Evolutionary conservation across 2,329 filamentous ascomycete genomes (phyloP), one percentile per base, ranked within the genome.

Genomic region (Diaporthe ilicicola): DNA sequence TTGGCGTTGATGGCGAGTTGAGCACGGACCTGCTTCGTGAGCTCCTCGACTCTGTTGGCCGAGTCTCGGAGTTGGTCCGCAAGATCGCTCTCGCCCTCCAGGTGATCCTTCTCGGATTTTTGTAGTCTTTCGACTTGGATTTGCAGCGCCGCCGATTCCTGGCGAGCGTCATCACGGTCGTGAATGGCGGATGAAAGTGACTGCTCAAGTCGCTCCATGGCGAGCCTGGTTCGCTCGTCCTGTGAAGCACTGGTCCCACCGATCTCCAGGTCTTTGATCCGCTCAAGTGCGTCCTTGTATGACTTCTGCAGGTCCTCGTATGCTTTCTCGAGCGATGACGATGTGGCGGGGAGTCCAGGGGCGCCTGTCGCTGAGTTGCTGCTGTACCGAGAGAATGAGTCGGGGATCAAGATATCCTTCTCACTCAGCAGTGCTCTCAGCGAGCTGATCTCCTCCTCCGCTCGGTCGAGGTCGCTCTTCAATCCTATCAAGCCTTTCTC

Each of bases 381-480:
- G 74, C 78, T 71, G 27, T 76, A 76, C 69, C 85, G 85, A 64
- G 83, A 85, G 70, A 88, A 82, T 19, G 87, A 87, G 55, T 90
- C 90, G 0, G 92, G 91, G 29, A 93, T 90, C 50, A 91, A 85
- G 69, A 95, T 94, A 77, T 98, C 94, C 75, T 95, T 93, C 79
- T 97, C 94, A 72, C 91, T 85, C 24, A 98, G 87, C 32, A 98
- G 85, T 39, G 85, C 88, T 53, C 94, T 91, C 50, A 99, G 87
- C n/a, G 93, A 93, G 50, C 89, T 86, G 37, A 97, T 97, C 82
- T 99, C 96, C 79, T 96, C 93, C 81, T 98, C 94, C 32, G 96
- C 95, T 73, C 95, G 93, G 81, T 98, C 96, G 51, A 99, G 89
- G 78, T 98, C 95, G 93, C 97, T 98, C 84, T 97, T 97, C 70